A percentile compares a stretch with the other conserved stretches of the same genome.
phyloP scores from a whole-genome alignment of 192 early-diverging fungal genomes.

The Umbelopsis ramanniana region DNA sequence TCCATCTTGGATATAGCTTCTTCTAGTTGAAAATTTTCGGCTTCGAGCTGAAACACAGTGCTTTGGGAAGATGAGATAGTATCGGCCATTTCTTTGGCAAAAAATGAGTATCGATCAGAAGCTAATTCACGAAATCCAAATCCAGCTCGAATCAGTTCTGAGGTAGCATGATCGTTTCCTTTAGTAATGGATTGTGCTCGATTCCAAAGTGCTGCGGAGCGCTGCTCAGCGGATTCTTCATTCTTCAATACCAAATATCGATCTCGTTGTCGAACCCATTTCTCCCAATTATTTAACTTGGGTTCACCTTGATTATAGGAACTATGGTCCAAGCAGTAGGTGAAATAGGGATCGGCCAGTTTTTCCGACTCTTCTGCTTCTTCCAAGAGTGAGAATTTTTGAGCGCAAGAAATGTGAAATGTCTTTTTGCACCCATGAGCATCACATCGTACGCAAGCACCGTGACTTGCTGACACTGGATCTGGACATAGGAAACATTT shows the following conservation, averaged over 20 bases:
- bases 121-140: slow-evolving; percentile 6
- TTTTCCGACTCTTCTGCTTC: slow-evolving; percentile 47
- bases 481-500: slow-evolving; percentile 49
- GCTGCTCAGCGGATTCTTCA: slow-evolving; percentile 3
- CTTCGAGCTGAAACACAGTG: neutral
- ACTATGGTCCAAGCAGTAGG: slow-evolving; percentile 50
- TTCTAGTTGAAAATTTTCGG: neutral
- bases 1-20: neutral
- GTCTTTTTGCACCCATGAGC: slow-evolving; percentile 52
- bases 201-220: neutral
- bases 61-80: neutral
- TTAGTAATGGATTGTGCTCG: neutral
- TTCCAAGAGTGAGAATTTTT: slow-evolving; percentile 47
- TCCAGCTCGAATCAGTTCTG: neutral
- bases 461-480: slow-evolving; percentile 39
- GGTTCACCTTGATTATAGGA: slow-evolving; percentile 30
- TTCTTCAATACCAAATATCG: slow-evolving; percentile 36
- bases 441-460: slow-evolving; percentile 54
- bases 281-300: slow-evolving; percentile 48
- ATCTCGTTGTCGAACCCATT: slow-evolving; percentile 49
- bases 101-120: slow-evolving; percentile 5
- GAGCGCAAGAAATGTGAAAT: slow-evolving; percentile 54
- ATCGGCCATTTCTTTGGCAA: slow-evolving; percentile 10
- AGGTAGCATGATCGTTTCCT: neutral
- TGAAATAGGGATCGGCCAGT: slow-evolving; percentile 57